phyloP scores from a whole-genome alignment of 805 yeast species.

The Babjeviella inositovora region DNA sequence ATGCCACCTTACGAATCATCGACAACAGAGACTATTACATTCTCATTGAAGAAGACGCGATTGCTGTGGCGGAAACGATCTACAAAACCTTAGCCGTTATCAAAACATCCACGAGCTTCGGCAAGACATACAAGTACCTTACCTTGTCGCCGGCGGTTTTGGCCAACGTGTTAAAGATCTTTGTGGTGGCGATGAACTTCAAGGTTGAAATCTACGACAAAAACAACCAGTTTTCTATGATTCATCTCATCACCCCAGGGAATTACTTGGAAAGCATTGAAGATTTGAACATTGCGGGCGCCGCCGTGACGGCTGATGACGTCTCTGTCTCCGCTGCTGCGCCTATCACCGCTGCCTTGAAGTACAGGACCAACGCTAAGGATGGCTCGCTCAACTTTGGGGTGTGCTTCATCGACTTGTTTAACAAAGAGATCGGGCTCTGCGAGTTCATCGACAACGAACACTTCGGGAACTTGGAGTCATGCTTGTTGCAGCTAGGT shows the following conservation, averaged over 20 bases:
- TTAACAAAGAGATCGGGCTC: slow-evolving; percentile 47
- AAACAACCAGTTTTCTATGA: slow-evolving; percentile 35
- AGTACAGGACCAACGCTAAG: slow-evolving; percentile 16
- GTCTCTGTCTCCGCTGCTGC: slow-evolving; percentile 8
- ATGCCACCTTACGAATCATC: slow-evolving; percentile 48
- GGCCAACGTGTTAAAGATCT: slow-evolving; percentile 41
- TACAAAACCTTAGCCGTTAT: slow-evolving; percentile 75
- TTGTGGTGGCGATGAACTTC: slow-evolving; percentile 53
- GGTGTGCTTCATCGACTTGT: slow-evolving; percentile 64
- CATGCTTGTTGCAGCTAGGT: slow-evolving; percentile 75
- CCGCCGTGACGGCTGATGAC: slow-evolving; percentile 35
- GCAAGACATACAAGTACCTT: slow-evolving; percentile 39
- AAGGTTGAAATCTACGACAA: slow-evolving; percentile 72
- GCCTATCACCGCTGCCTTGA: slow-evolving; percentile 21
- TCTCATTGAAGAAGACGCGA: slow-evolving; percentile 61
- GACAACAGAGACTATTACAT: slow-evolving; percentile 76
- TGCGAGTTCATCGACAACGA: slow-evolving; percentile 81
- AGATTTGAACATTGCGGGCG: slow-evolving; percentile 34
- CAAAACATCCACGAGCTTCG: slow-evolving; percentile 24
- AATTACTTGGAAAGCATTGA: slow-evolving; percentile 69
- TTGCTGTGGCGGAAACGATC: slow-evolving; percentile 65
- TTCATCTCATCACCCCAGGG: slow-evolving; percentile 87
- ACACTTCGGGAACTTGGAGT: slow-evolving; percentile 71
- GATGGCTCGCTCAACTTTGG: slow-evolving; percentile 48
- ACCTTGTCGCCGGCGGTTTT: slow-evolving; percentile 70